Base-by-base conservation (phyloP, 2,329 filamentous ascomycete species). In the Rutstroemia sp. region DNA sequence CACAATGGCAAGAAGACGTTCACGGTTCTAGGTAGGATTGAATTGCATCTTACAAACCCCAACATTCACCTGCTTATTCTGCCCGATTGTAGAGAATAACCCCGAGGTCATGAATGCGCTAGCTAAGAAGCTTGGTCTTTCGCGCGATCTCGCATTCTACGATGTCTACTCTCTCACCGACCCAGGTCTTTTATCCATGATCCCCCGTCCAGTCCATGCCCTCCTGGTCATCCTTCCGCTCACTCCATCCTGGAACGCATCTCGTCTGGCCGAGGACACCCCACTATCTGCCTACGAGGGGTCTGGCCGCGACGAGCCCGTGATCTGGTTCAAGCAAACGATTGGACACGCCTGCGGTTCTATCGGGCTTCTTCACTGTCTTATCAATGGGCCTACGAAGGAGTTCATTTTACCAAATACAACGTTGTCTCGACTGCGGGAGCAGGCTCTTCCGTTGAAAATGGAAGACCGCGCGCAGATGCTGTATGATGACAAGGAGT, bases 241-340 rank as follows among this genome's bases (percentile, higher is more conserved):
- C 61, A 89, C 83, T 54, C 76, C 83, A 49, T 79, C 81, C 44
- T 96, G 96, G 78, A 88, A 96, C 73, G 80, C 78, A 58, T 83
- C 86, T 68, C 87, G 92, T 34, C 71, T 80, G 57, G 76, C 82
- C 45, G 92, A 96, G 75, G 92, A 96, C 73, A 75, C 75, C 51
- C 68, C 77, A 23, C 74, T 75, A 45, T 62, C 74, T 2, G 80
- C 83, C 38, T 96, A 96, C 74, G 68, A 70, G 0, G 87, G 86
- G 48, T 77, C 75, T n/a, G 91, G 91, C 0, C 73, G 78, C 1
- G 67, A 67, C 0, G 89, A 96, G 68, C 86, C 88, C 8, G 89
- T 96, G 0, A 68, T 95, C 7, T 99, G 92, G 94, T 97, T 92
- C 78, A 88, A 83, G 64, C 92, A 97, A 75, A 97, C 92, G 0